These are phyloP conservation scores for Dacryopinax primogenitus DNA, from an alignment of 768 basidiomycete species.

Conservation along the genomic window DNA sequence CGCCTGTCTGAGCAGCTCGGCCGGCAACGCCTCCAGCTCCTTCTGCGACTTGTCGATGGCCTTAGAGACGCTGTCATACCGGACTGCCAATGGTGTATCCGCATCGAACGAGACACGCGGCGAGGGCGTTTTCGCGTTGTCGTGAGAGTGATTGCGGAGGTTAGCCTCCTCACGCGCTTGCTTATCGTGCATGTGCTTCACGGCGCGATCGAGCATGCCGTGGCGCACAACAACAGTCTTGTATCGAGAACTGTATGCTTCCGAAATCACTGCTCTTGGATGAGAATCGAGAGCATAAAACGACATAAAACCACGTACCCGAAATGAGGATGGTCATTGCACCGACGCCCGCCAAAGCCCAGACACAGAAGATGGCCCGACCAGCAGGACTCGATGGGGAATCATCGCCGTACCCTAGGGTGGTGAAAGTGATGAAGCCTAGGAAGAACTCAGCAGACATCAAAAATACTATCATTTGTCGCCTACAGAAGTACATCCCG, in stretches of 20 bases:
- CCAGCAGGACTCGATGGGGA: constrained; percentile 13
- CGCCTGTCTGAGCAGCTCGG: not conserved
- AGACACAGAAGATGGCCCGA: constrained; percentile 16
- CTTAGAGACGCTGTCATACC: not conserved
- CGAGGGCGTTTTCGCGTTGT: not conserved
- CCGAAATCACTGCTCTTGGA: not conserved
- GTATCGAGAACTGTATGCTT: not conserved
- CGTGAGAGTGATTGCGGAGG: not conserved
- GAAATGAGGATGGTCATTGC: constrained; percentile 4
- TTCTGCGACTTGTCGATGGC: not conserved
- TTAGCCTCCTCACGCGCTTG: not conserved
- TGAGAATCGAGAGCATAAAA: not conserved
- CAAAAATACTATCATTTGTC: not conserved
- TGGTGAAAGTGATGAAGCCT: constrained; percentile 10
- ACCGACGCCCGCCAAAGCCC: not conserved
- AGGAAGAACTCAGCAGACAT: not conserved
- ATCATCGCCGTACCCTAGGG: constrained; percentile 14
- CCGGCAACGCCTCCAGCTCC: not conserved
- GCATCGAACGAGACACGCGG: not conserved
- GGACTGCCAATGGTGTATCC: not conserved
- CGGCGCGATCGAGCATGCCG: constrained; percentile 4
- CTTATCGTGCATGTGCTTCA: constrained; percentile 1
- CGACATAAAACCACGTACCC: not conserved
- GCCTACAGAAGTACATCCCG: constrained; percentile 64
- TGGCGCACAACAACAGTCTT: constrained; percentile 1